phyloP scores from a whole-genome alignment of 257 asterid species.

The Verbena officinalis region DNA sequence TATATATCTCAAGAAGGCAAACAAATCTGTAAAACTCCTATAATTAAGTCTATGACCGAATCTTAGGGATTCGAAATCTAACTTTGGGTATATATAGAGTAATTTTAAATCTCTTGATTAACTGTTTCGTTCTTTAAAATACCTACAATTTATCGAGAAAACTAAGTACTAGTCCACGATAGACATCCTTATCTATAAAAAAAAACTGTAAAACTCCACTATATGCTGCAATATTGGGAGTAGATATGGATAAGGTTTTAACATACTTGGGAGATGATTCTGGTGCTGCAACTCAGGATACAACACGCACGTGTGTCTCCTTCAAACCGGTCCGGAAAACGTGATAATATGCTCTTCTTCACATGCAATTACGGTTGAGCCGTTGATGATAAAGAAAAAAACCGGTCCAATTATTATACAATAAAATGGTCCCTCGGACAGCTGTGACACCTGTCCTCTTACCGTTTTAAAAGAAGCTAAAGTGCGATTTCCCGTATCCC shows the following conservation, averaged over 20 bases:
- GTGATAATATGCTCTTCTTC: constrained; percentile 41
- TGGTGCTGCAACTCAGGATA: constrained; percentile 40
- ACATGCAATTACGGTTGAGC: constrained; percentile 37
- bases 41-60: too few species aligned
- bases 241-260: constrained; percentile 22
- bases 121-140: too few species aligned
- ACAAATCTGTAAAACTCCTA: neutral
- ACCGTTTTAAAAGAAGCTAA: constrained; percentile 14
- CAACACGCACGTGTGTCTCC: constrained; percentile 61
- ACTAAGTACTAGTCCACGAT: too few species aligned
- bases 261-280: too few species aligned
- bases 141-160: too few species aligned
- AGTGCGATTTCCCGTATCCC: constrained; percentile 26
- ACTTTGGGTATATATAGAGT: too few species aligned
- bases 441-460: constrained; percentile 10
- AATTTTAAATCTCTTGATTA: too few species aligned
- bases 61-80: too few species aligned
- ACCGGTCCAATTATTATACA: constrained; percentile 9
- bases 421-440: constrained; percentile 28
- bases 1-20: too few species aligned
- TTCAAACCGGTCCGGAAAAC: constrained; percentile 35
- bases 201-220: too few species aligned
- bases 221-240: neutral
- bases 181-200: too few species aligned
- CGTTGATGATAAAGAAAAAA: neutral